Evolutionary conservation across 2,329 filamentous ascomycete species (phyloP).

Genomic region (Neofusicoccum sp.): DNA sequence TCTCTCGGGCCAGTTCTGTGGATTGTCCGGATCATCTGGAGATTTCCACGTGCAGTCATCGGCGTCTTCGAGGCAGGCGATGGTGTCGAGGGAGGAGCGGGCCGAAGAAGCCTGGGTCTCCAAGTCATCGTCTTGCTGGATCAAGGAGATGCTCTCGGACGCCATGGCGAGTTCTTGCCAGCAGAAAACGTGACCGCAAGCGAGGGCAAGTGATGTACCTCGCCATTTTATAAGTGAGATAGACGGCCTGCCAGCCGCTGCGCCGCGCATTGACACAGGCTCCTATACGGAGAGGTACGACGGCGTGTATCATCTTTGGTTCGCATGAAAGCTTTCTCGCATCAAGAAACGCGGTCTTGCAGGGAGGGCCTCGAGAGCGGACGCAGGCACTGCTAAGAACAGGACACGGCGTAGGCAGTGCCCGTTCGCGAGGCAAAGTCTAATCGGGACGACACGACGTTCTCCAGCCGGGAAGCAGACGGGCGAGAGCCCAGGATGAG

Average conservation of each 20-base stretch:
- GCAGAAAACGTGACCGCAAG: background rate
- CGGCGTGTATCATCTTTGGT: background rate
- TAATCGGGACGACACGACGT: background rate
- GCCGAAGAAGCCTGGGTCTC: background rate
- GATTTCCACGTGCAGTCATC: background rate
- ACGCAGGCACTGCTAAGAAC: background rate
- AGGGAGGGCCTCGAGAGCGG: background rate
- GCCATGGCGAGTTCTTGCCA: background rate
- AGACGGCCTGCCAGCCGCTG: too few species aligned
- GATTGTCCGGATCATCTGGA: background rate
- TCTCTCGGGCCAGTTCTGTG: slow-evolving; percentile 7
- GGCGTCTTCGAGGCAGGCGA: background rate
- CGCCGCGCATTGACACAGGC: background rate
- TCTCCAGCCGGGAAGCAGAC: background rate
- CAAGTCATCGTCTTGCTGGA: background rate
- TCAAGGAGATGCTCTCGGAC: background rate
- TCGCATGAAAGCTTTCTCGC: background rate
- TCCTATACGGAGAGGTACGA: background rate
- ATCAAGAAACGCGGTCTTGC: background rate
- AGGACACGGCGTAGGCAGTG: background rate
- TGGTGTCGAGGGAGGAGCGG: background rate
- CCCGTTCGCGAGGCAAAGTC: background rate
- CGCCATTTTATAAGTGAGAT: too few species aligned
- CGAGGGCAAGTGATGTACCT: too few species aligned
- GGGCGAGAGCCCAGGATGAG: background rate